Evolutionary conservation across 768 basidiomycete genomes (phyloP), one percentile per base, ranked within the genome.

Genomic region (Hygrocybe coccinea): DNA sequence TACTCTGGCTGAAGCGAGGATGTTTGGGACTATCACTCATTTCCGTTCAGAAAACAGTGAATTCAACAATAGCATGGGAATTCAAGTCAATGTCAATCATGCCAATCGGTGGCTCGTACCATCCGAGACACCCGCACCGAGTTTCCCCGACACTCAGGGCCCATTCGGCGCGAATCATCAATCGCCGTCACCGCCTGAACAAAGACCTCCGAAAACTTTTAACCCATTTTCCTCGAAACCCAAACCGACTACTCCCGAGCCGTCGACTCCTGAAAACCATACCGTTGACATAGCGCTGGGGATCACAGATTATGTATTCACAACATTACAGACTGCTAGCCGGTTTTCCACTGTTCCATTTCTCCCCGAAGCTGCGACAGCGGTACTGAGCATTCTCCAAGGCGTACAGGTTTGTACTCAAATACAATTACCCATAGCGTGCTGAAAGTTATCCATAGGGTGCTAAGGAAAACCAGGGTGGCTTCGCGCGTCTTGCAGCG

Each of bases 401-500:
- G 55, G 56, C 8, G 59, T 65, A n/a, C 59, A 61, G 41, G 67
- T 66, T 10, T 21, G 58, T 53, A 10, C 14, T 15, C 11, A 17
- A 43, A 14, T 51, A 17, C 21, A 9, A 52, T 21, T 15, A n/a
- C 14, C 22, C 41, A 15, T 24, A 9, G 14, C 17, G 17, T 43
- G 54, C n/a, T 24, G 29, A 34, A 10, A 8, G 22, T 25, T 36
- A 8, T 17, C 35, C 15, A 21, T 39, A 68, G 65, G 61, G 55
- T n/a, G 60, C 63, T 1, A 60, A 60, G 34, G 61, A 60, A 21
- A 68, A 68, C 50, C 62, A 65, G 47, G 60, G 60, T 24, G 46
- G 56, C 1, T 68, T 66, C 58, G 52, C 54, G 48, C 37, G 44
- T n/a, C 58, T 68, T 12, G 65, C 67, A 5, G 60, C 52, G 17